These are phyloP conservation scores for Cupressus sempervirens DNA, from an alignment of 75 land plant genomes.

Conservation along the genomic window DNA sequence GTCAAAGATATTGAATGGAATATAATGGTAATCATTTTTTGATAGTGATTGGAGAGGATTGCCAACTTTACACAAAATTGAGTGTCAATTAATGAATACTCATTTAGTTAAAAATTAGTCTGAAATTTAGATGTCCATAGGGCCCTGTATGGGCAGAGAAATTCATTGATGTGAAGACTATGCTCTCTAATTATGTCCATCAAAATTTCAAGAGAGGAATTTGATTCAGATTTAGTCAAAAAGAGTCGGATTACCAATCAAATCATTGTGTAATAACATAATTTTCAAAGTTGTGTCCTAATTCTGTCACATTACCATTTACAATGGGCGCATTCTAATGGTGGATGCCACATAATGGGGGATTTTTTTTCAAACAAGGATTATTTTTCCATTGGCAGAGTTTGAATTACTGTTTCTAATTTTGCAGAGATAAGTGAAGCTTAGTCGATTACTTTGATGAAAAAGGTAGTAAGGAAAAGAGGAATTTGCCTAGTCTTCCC, in stretches of 20 bases:
- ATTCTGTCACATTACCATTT: not conserved
- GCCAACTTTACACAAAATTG: not conserved
- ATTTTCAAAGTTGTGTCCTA: not conserved
- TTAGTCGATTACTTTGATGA: not conserved
- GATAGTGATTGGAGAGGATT: not conserved
- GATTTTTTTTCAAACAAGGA: not conserved
- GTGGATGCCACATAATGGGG: not conserved
- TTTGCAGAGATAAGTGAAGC: not conserved
- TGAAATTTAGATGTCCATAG: not conserved
- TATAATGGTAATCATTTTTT: not conserved
- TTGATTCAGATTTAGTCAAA: not conserved
- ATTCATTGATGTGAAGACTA: not conserved
- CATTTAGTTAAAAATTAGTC: not conserved
- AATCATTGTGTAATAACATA: not conserved
- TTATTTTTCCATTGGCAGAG: not conserved
- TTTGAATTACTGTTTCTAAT: not conserved
- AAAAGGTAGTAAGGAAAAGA: not conserved
- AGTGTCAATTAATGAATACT: not conserved
- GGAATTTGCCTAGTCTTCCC: conserved; percentile 6
- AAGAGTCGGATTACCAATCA: not conserved
- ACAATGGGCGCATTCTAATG: not conserved
- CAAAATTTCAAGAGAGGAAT: not conserved
- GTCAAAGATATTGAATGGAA: too few relatives aligned
- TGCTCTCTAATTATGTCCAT: not conserved
- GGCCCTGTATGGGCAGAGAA: not conserved